Evolutionary conservation across 2,329 filamentous ascomycete species (phyloP).

Genomic region (Orbilia ellipsospora): DNA sequence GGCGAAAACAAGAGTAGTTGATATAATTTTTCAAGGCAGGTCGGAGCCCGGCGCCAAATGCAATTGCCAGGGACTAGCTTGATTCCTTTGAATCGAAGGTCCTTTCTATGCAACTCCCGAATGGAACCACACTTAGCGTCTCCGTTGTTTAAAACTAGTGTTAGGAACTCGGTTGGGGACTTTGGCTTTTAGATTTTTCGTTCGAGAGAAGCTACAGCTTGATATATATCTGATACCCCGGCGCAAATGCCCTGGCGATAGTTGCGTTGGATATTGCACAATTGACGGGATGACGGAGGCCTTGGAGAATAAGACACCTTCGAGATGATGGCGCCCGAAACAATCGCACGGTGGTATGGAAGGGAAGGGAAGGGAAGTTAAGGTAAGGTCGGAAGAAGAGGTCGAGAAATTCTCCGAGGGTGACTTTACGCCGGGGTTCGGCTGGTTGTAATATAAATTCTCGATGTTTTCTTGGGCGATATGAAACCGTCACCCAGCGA

Average conservation of each 20-base stretch:
- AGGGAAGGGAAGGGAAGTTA: slow-evolving; percentile 17
- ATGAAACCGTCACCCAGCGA: slow-evolving; percentile 33
- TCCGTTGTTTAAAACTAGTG: slow-evolving; percentile 32
- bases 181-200: slow-evolving; percentile 10
- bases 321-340: slow-evolving; percentile 10
- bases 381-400: background rate
- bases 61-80: slow-evolving; percentile 33
- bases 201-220: slow-evolving; percentile 22
- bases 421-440: slow-evolving; percentile 33
- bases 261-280: slow-evolving; percentile 29
- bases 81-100: slow-evolving; percentile 25
- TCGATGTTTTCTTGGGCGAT: slow-evolving; percentile 15
- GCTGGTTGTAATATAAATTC: slow-evolving; percentile 8
- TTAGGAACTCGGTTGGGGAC: slow-evolving; percentile 25
- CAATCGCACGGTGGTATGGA: slow-evolving; percentile 26
- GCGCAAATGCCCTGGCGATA: slow-evolving; percentile 26
- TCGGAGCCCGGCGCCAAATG: slow-evolving; percentile 33
- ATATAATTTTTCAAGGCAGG: slow-evolving; percentile 48
- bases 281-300: slow-evolving; percentile 13
- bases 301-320: slow-evolving; percentile 17
- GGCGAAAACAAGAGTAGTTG: slow-evolving; percentile 38
- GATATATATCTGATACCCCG: slow-evolving; percentile 41
- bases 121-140: slow-evolving; percentile 32
- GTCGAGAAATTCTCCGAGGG: slow-evolving; percentile 11
- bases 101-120: slow-evolving; percentile 51